Percentiles rank a stretch among this genome's conserved stretches.
Evolutionary conservation across 192 early-diverging fungal species (phyloP).

Genomic region (Chytriomyces hyalinus): DNA sequence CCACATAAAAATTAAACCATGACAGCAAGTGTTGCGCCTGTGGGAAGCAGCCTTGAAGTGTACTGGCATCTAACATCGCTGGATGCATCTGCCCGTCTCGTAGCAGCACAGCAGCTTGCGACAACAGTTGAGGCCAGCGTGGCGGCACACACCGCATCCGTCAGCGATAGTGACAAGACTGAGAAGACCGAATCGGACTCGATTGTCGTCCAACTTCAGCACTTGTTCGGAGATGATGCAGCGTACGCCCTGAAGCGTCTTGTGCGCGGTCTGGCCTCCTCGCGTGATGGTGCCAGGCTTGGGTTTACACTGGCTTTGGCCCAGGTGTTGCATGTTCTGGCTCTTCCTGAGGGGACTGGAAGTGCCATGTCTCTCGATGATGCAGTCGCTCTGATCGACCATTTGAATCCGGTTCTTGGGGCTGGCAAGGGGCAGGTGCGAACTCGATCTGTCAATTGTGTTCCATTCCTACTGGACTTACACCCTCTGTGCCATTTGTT

Average conservation of each 20-base stretch:
- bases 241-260: slow-evolving; percentile 81
- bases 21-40: no score
- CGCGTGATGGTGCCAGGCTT: slow-evolving; percentile 87
- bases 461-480: background rate
- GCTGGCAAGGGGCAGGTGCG: no score
- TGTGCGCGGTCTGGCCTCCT: slow-evolving; percentile 83
- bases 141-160: slow-evolving; percentile 40
- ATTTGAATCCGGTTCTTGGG: no score
- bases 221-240: slow-evolving; percentile 40
- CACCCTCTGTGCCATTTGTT: background rate
- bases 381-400: no score
- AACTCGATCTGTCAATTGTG: no score
- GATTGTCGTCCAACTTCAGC: no score
- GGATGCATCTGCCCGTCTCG: slow-evolving; percentile 64
- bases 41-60: slow-evolving; percentile 57
- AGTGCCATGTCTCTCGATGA: no score
- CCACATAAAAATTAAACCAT: background rate
- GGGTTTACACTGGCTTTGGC: slow-evolving; percentile 95
- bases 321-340: slow-evolving; percentile 63
- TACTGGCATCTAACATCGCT: slow-evolving; percentile 85
- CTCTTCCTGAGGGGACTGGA: background rate
- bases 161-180: slow-evolving; percentile 42
- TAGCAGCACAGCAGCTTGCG: slow-evolving; percentile 67
- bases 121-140: slow-evolving; percentile 6
- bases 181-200: slow-evolving; percentile 54